Base-by-base conservation (phyloP, 2,329 filamentous ascomycete species). In the Sporothrix pseudoabietina region DNA sequence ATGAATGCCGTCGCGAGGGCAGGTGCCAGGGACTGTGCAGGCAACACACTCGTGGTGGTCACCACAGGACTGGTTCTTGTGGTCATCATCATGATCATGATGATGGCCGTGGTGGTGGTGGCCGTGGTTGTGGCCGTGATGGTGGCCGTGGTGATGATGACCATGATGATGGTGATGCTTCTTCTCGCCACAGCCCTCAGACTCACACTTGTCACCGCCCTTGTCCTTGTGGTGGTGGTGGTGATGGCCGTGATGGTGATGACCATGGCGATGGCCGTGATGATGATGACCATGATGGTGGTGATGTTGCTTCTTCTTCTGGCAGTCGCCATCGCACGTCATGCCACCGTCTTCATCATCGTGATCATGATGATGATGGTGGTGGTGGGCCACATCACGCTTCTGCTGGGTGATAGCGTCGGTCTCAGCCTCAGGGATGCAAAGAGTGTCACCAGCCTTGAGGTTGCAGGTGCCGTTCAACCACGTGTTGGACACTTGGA, bases 11-110 rank as follows among this genome's bases (percentile, higher is more conserved):
- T 74, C 41, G 9, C n/a, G 47, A 3, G 73, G 52, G 61, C 75
- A 76, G 19, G 69, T 49, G 8, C 59, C 72, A 4, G 72, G 72
- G 12, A 41, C 49, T 3, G 68, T 69, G 35, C 75, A 75, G 19
- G 65, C 47, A 9, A 73, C 70, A 32, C 80, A 79, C 3, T 77
- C 77, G 44, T 78, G 76, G 4, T 78, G 75, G 16, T 68, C 61
- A 19, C 61, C 61, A 6, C 61, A 66, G 4, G 39, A 30, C 61
- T 47, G 44, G 61, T 71, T 49, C 26, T 66, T n/a, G 39, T 74
- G 74, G 19, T 54, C 52, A 52, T 75, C 68, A n/a, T 72, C 71
- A 16, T 69, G 7, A 30, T 71, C 70, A 32, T 59, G 55, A 54
- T 72, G 66, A 19, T 68, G 55, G 22, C 70, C 16, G 52, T 54